Evolutionary conservation across 306 rosid genomes (phyloP), one percentile per base, ranked within the genome.

Genomic region (Coriaria nepalensis): DNA sequence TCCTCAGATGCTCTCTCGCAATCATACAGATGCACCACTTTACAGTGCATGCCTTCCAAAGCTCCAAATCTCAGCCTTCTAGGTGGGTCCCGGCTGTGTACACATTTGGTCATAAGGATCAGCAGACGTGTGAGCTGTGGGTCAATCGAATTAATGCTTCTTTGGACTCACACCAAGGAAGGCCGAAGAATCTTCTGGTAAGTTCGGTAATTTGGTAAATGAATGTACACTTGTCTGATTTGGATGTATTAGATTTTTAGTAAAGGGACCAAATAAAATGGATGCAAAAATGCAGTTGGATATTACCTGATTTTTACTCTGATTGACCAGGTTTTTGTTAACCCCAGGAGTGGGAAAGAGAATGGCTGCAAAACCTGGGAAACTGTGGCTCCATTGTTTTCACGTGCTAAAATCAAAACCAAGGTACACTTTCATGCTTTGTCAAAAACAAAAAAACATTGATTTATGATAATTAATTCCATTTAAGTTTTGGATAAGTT

Each of bases 281-380:
- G 32, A 52, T 33, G 53, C 20, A 20, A n/a, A n/a, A n/a, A n/a
- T n/a, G 44, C 35, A 12, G 35, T 52, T 20, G 62, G 63, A 69
- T 62, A 69, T 46, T 14, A 68, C 60, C 65, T 74, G 65, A 59
- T 34, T 66, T 57, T 35, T 71, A n/a, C 66, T 70, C 69, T 69
- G 72, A 64, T 72, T 81, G 74, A 40, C 56, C 78, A 88, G 95
- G 95, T 88, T 73, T 81, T 88, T 51, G 76, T 88, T 74, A 73
- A 84, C 79, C 97, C 97, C 74, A 88, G 66, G 70, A 88, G 97
- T 67, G 97, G 97, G 65, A 81, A 74, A 59, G 78, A 90, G 41
- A 68, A 53, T 52, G 97, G 95, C 64, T 66, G 70, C 59, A 78
- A 58, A 76, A 79, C 72, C 42, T 88, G 97, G 97, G 95, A 76